Base-by-base conservation (phyloP, 768 basidiomycete species). In the Macrolepiota fuliginosa region DNA sequence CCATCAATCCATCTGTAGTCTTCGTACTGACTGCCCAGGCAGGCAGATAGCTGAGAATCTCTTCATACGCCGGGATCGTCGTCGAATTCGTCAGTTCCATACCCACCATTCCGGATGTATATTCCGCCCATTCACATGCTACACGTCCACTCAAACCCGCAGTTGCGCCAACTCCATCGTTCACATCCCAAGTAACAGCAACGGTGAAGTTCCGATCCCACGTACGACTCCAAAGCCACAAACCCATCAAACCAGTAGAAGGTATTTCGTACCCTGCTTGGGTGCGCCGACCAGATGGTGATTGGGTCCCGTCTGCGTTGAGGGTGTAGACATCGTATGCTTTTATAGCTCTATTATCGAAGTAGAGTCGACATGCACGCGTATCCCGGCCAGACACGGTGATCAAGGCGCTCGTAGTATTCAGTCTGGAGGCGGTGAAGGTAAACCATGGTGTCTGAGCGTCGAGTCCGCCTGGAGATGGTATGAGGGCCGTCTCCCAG, bases 11-110 rank as follows among this genome's bases (percentile, higher is more conserved):
- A 62, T 83, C 81, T 3, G 74, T 71, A 51, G 71, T 64, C 73
- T 89, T 89, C 4, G 83, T 82, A 52, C 82, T 81, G 19, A 78
- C 76, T 9, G 81, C 86, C 90, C 90, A 92, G 51, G 79, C 73
- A 25, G 90, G 90, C 62, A 90, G 70, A 69, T 87, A 89, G 3
- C 70, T 68, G 6, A 89, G 68, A 25, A 83, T 80, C 69, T 92
- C 90, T 69, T 90, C 88, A 50, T 83, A 76, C 2, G 90, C 89
- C 6, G 90, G 89, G 19, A 91, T 89, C 72, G 75, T 80, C 7
- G 73, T 65, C 37, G 66, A 62, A 58, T 50, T 56, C 74, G 80
- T 71, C 45, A 74, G 69, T 9, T 29, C 42, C 59, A 35, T 22
- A n/a, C 35, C 63, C 69, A 46, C 64, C 63, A 77, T 81, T 49